Base-by-base conservation (phyloP, 352 stramenopile genomes). In the Stephanocyclus meneghinianus region DNA sequence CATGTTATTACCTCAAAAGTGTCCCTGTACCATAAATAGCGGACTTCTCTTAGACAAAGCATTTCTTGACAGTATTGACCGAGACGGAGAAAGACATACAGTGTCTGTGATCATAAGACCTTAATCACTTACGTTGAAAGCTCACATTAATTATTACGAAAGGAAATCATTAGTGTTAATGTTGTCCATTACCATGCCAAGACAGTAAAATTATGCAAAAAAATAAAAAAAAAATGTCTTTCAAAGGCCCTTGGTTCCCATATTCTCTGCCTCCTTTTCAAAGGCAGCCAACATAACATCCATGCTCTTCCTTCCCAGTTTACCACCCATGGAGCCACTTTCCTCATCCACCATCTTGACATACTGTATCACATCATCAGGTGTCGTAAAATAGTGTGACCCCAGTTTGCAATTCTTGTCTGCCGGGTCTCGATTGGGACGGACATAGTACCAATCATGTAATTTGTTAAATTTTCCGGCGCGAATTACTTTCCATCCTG, bases 371-470 rank as follows among this genome's bases (percentile, higher is more conserved):
- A 74, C 74, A 44, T 76, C 74, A 26, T 77, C 66, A 45, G 76
- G 29, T 35, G 21, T 71, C n/a, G 68, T 29, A 37, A 81, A 81
- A 50, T 60, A 81, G 51, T 81, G 65, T 42, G 45, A 21, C 0
- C 62, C 66, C 45, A 78, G 59, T 55, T 71, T 61, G 15, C 16
- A 57, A 2, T 55, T 55, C 10, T 32, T 9, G 64, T 81, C 74
- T 9, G 62, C 63, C 5, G 55, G 67, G 40, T 73, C 29, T 29
- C 67, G 64, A 56, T 44, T 30, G 45, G 74, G 74, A 45, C 60
- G 60, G 16, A 76, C 35, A 16, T 77, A 81, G 53, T 81, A 81
- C 59, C 65, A 81, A 70, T 77, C 66, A 73, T 78, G 67, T 16
- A 76, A 40, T 30, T 32, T 63, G 57, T 71, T 71, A 35, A 68